A percentile compares a stretch with the other conserved stretches of the same genome.
phyloP scores from a whole-genome alignment of 2,329 filamentous ascomycete genomes.

The Sporothrix curviconia region DNA sequence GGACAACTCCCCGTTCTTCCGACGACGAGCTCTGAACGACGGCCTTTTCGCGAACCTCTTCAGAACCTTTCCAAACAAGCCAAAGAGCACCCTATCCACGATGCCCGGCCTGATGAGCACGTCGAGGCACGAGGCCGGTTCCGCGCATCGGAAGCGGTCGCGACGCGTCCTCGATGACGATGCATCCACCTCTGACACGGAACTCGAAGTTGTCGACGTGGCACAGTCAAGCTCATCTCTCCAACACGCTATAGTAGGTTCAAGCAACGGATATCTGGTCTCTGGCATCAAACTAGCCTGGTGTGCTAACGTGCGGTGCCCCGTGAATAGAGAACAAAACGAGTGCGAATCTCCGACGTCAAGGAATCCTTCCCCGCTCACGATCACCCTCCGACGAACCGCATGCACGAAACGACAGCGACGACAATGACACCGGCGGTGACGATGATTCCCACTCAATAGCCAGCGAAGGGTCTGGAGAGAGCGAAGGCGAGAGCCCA shows the following conservation, averaged over 20 bases:
- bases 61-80: no score
- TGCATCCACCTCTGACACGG: conserved; percentile 25
- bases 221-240: conserved; percentile 37
- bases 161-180: conserved; percentile 30
- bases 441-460: conserved; percentile 13
- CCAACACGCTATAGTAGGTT: conserved; percentile 33
- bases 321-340: conserved; percentile 26
- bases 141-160: conserved; percentile 36
- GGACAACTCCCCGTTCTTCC: no score
- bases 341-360: conserved; percentile 30
- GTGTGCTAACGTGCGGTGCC: background rate
- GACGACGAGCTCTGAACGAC: no score
- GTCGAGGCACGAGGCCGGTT: background rate
- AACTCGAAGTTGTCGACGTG: conserved; percentile 28
- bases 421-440: background rate
- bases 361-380: background rate
- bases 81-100: no score
- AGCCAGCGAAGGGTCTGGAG: conserved; percentile 14
- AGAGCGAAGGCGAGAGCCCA: conserved; percentile 23
- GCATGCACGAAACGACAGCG: background rate
- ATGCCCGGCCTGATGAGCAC: conserved; percentile 26
- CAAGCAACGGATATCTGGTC: background rate
- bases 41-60: no score
- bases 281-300: no score
- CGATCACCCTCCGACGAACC: background rate